phyloP scores from a whole-genome alignment of 805 yeast species.

The Cyberlindnera veronae region DNA sequence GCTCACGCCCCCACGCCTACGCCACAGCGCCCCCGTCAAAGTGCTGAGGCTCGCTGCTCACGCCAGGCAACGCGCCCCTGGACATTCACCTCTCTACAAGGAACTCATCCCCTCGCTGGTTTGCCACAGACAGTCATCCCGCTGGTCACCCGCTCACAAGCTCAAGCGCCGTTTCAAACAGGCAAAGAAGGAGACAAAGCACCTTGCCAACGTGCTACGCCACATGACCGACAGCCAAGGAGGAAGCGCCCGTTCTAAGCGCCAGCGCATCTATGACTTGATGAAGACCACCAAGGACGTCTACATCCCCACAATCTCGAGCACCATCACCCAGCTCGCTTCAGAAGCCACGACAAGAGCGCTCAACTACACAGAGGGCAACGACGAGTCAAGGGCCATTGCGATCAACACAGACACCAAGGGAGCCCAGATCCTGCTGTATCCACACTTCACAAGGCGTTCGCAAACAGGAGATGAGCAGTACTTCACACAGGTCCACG shows the following conservation, averaged over 20 bases:
- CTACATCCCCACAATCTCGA: conserved; percentile 50
- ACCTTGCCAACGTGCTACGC: background rate
- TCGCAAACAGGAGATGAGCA: conserved; percentile 31
- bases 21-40: too few relatives aligned
- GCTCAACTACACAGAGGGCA: conserved; percentile 16
- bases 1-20: too few relatives aligned
- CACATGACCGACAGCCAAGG: background rate
- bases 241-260: conserved; percentile 26
- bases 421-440: conserved; percentile 58
- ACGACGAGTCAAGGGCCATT: background rate
- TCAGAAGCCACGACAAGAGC: conserved; percentile 37
- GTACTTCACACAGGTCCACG: conserved; percentile 61
- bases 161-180: conserved; percentile 4
- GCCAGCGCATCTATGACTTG: conserved; percentile 47
- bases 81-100: background rate
- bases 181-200: background rate
- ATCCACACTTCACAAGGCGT: conserved; percentile 51
- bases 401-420: conserved; percentile 31
- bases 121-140: background rate
- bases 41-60: background rate
- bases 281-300: conserved; percentile 54
- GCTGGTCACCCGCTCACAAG: conserved; percentile 5
- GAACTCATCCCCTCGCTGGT: too few relatives aligned
- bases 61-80: background rate
- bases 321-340: conserved; percentile 46